Evolutionary conservation across 441 rosid species (phyloP).

Genomic region (Arabidopsis hybrid): DNA sequence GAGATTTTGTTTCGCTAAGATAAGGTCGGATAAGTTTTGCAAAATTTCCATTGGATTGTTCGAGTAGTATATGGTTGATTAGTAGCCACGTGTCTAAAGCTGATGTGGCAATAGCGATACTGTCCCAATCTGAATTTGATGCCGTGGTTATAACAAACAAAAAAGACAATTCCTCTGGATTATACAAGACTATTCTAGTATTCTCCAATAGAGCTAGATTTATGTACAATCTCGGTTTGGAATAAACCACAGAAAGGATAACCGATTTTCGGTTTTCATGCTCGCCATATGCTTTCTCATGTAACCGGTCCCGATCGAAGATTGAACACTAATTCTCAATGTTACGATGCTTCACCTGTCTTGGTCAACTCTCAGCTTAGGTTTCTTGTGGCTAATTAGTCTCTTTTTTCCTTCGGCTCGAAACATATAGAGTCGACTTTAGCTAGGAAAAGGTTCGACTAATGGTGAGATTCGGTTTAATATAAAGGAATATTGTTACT

Average conservation of each 20-base stretch:
- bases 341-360: constrained; percentile 25
- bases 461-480: no score
- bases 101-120: constrained; percentile 28
- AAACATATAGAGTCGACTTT: no score
- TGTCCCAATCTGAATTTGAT: constrained; percentile 1
- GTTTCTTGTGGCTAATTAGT: constrained; percentile 56
- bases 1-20: constrained; percentile 12
- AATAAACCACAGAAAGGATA: constrained; percentile 8
- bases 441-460: no score
- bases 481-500: no score
- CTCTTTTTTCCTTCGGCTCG: no score
- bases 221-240: constrained; percentile 55
- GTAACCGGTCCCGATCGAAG: constrained; percentile 63
- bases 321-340: constrained; percentile 63
- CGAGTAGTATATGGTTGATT: constrained; percentile 23
- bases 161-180: neutral
- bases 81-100: constrained; percentile 30
- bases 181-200: neutral
- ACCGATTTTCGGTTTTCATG: neutral
- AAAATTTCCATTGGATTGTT: constrained; percentile 15
- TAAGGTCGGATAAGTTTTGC: constrained; percentile 39
- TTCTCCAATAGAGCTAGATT: constrained; percentile 77
- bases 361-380: constrained; percentile 33
- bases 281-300: constrained; percentile 64
- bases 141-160: constrained; percentile 1